Evolutionary conservation across 2,329 filamentous ascomycete species (phyloP).

Genomic region (Botrytis squamosa): DNA sequence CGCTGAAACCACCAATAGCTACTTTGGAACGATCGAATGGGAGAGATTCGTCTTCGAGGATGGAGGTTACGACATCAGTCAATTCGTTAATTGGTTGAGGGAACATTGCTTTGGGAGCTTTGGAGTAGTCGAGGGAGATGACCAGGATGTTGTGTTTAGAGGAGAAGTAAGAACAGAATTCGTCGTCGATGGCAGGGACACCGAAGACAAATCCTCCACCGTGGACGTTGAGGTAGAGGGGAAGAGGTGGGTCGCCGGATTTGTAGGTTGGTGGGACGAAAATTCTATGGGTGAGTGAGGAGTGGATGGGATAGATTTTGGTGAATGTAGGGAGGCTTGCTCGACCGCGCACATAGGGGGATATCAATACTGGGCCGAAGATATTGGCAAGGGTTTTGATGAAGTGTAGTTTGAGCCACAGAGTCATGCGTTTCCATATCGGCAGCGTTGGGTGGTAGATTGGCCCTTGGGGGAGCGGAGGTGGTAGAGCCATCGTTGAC

Average conservation of each 20-base stretch:
- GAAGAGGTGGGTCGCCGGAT: conserved; percentile 8
- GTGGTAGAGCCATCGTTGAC: background rate
- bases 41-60: conserved; percentile 45
- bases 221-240: conserved; percentile 48
- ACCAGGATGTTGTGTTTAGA: conserved; percentile 45
- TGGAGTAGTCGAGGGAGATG: conserved; percentile 50
- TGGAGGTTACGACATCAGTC: conserved; percentile 44
- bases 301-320: conserved; percentile 19
- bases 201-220: conserved; percentile 51
- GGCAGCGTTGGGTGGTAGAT: background rate
- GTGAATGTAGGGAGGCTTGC: conserved; percentile 16
- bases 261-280: conserved; percentile 17
- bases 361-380: background rate
- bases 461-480: background rate
- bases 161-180: conserved; percentile 47
- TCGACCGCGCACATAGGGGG: background rate
- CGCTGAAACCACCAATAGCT: conserved; percentile 49
- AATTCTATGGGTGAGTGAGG: conserved; percentile 17
- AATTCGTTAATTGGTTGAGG: conserved; percentile 47
- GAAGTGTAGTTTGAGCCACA: background rate
- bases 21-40: conserved; percentile 46
- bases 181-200: conserved; percentile 45
- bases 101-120: conserved; percentile 47
- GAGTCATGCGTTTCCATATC: background rate
- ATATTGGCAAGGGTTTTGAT: background rate